Base-by-base conservation (phyloP, 768 basidiomycete genomes). In the Dacryopinax spathularia region DNA sequence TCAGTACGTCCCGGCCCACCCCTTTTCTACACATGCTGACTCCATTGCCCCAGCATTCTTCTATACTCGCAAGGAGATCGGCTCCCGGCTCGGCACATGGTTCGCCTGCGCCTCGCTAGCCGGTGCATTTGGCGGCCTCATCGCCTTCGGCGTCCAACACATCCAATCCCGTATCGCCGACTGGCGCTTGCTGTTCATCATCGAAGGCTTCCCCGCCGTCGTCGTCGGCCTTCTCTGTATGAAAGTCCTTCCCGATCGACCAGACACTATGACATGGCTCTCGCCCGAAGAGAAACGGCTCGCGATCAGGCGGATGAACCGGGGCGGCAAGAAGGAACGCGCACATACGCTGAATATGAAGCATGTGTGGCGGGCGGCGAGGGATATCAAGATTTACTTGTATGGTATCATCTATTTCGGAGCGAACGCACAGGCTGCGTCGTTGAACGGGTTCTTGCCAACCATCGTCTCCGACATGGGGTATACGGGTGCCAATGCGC, bases 51-150 rank as follows among this genome's bases (percentile, higher is more conserved):
- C 33, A 63, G 63, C 63, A 7, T 63, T 48, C 44, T 63, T 63
- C 56, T 63, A 63, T 22, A 63, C 63, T 9, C 39, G 44, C 13
- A 10, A 18, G 20, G 63, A 63, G 33, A 27, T 63, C 22, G 63
- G 63, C 16, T n/a, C n/a, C n/a, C 44, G 63, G 1, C 33, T 63
- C n/a, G 63, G 39, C 15, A 43, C 41, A 27, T 63, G 35, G 29
- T 59, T 48, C 29, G 48, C 39, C 25, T 63, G 39, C 31, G 63
- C 39, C 34, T 31, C 48, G 15, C 29, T 63, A 2, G 63, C 63
- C 7, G 48, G 73, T 25, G 72, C 73, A 1, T 72, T 74, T 43
- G 71, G 71, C 31, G 73, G 73, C 60, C 64, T 74, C 33, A 69
- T 73, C 64, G 56, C 68, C 3, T 74, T 66, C 62, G 72, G 70